Base-by-base conservation (phyloP, 208 protist genomes). In the Trypanosomatidae sp. region DNA sequence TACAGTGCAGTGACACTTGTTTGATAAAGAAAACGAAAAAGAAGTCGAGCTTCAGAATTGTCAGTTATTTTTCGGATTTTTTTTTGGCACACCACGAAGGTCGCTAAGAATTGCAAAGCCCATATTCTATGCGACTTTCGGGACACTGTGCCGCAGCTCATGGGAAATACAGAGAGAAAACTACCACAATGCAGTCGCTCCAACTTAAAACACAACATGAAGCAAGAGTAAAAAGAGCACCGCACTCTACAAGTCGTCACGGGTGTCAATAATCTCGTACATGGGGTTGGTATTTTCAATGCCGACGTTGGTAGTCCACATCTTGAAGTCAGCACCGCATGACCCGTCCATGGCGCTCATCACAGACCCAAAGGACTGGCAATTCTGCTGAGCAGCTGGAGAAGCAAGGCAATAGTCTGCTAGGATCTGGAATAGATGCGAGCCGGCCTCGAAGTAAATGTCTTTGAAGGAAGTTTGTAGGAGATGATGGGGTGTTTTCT, bases 241-340 rank as follows among this genome's bases (percentile, higher is more conserved):
- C 72, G 3, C 17, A 15, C 66, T 41, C 79, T 80, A 96, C 64
- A 96, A 77, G 66, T 96, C 92, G 28, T 81, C 83, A 41, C 74
- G 76, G 0, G 71, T 59, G 30, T 93, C 81, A 41, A 95, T 78
- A 22, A 95, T 86, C 33, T 96, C 93, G 69, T 95, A 96, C 89
- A 96, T 95, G 12, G 91, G 93, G 59, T 97, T 97, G 0, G 91
- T 95, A 73, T 97, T 97, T 73, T 97, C 93, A 76, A 96, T 95
- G 13, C 91, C 93, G 9, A 96, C 91, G 62, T 95, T 96, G 0
- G 91, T 97, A 44, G 91, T 82, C 88, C 89, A 97, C 30, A 77
- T 74, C 28, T 77, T 81, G 65, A 95, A 91, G 66, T 92, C 83
- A 1, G 60, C 79, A 5, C 84, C 78, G 43, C 41, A 76, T 3